Base-by-base conservation (phyloP, 139 green algal species). In the Picochlorum sp. region DNA sequence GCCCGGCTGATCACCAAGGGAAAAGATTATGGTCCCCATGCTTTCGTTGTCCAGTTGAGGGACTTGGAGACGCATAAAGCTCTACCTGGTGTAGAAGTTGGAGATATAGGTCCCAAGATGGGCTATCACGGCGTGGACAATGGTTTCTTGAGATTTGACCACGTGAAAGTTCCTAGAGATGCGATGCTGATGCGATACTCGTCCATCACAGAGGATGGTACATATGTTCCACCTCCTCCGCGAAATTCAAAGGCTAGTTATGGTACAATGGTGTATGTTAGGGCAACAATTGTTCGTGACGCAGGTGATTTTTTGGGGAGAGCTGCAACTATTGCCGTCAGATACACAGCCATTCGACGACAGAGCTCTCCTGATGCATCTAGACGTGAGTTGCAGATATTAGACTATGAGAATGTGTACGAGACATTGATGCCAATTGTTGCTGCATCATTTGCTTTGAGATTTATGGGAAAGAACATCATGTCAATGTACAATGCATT, bases 31-130 rank as follows among this genome's bases (percentile, higher is more conserved):
- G 90, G 90, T 7, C 87, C 88, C 3, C 90, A 96, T 57, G 81
- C 75, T 11, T 96, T 96, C 77, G 79, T 96, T 9, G 72, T 92
- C 20, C 78, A 89, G 65, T 76, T 97, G 45, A 80, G 91, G 7
- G 72, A 80, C 66, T 63, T 96, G 68, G 75, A 86, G 13, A 79
- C 72, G 1, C 92, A 98, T 77, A 57, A 70, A 69, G 82, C 92
- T 24, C 67, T 98, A 64, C 85, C 86, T 4, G 92, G 92, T 34
- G 73, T 97, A 57, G 80, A 59, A 6, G 82, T 98, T 8, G 92
- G 92, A 3, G 92, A 98, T 80, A 98, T 98, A 38, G 92, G 92
- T 5, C 81, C 87, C 51, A 98, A 98, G 81, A 85, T 95, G 68
- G 90, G 81, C 65, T 96, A 86, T 76, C 85, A 87, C 60, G 81